Base-by-base conservation (phyloP, 1,139 yeast species). In the Lodderomyces orthopsilosis region DNA sequence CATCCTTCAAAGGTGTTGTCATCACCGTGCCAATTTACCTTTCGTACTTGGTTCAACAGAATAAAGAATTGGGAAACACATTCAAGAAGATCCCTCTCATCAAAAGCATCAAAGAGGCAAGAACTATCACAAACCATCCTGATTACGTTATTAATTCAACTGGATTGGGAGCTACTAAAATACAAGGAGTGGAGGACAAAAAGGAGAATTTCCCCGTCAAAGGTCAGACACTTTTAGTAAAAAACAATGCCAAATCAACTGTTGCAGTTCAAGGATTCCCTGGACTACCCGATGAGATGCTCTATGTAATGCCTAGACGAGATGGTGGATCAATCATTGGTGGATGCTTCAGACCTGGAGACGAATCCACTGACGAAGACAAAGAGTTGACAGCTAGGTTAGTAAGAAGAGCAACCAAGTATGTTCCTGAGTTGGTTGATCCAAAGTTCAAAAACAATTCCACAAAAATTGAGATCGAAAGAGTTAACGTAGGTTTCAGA, bases 271-370 rank as follows among this genome's bases (percentile, higher is more conserved):
- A 63, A 6, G 63, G 66, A 5, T 61, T 62, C 38, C 64, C 70
- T 4, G 64, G 58, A 0, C 51, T 52, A 23, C 62, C 63, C 1
- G 50, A 65, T 39, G 81, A 77, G 49, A 48, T 58, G 48, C 57
- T 76, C 23, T 77, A 77, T 49, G 57, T 74, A 14, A 70, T 77
- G 70, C 82, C 83, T 6, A 57, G 82, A 39, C 68, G 69, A 46
- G 82, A 77, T 55, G 82, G 82, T 12, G 82, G 81, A 2, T 61
- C 73, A 18, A 70, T 76, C 23, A 66, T 77, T 40, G 83, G 82
- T 1, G 83, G 82, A 1, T 69, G 77, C 48, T 70, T 72, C 50
- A 51, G 59, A 14, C 51, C 49, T 1, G 50, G 62, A 27, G 59
- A 57, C 33, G 55, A 55, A 37, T 51, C 55, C 17, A 51, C 53